phyloP scores from a whole-genome alignment of 495 filamentous ascomycete genomes.

The Penicillium silybi region DNA sequence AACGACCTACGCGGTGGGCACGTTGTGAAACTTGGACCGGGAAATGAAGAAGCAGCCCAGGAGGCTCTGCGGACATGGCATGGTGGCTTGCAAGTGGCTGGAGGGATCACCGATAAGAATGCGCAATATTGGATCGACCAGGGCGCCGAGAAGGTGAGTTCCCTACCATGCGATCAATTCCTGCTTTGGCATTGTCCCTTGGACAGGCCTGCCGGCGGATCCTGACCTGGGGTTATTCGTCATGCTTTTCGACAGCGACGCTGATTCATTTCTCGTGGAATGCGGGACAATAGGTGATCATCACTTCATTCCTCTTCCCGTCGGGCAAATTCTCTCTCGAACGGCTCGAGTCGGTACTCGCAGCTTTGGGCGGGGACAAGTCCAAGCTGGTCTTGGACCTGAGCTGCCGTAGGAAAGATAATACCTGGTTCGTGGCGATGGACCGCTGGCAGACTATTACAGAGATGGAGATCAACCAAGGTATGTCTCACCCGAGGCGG shows the following conservation, averaged over 20 bases:
- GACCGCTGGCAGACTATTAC: slow-evolving; percentile 98
- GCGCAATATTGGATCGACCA: slow-evolving; percentile 79
- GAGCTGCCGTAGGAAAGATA: slow-evolving; percentile 72
- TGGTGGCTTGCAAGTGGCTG: slow-evolving; percentile 76
- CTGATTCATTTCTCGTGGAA: slow-evolving; percentile 17
- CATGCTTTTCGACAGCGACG: slow-evolving; percentile 5
- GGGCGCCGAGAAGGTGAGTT: slow-evolving; percentile 83
- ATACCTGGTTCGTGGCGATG: slow-evolving; percentile 91
- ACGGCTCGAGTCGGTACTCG: slow-evolving; percentile 66
- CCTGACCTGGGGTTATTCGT: slow-evolving; percentile 1
- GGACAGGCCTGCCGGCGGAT: too few species aligned
- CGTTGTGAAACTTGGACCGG: slow-evolving; percentile 92
- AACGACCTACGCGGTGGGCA: slow-evolving; percentile 74
- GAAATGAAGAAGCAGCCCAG: slow-evolving; percentile 73
- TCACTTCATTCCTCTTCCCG: slow-evolving; percentile 84
- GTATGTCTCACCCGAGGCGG: slow-evolving; percentile 38
- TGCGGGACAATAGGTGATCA: slow-evolving; percentile 68
- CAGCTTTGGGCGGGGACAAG: slow-evolving; percentile 65
- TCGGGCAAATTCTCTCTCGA: slow-evolving; percentile 70
- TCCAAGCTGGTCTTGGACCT: slow-evolving; percentile 90
- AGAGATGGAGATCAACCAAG: slow-evolving; percentile 85
- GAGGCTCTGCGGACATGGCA: slow-evolving; percentile 77
- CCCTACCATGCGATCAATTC: neutral
- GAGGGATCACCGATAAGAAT: slow-evolving; percentile 83
- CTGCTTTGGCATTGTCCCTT: neutral